These are phyloP conservation scores for Ambrosiella xylebori DNA, from an alignment of 2,329 filamentous ascomycete species.

Conservation along the genomic window DNA sequence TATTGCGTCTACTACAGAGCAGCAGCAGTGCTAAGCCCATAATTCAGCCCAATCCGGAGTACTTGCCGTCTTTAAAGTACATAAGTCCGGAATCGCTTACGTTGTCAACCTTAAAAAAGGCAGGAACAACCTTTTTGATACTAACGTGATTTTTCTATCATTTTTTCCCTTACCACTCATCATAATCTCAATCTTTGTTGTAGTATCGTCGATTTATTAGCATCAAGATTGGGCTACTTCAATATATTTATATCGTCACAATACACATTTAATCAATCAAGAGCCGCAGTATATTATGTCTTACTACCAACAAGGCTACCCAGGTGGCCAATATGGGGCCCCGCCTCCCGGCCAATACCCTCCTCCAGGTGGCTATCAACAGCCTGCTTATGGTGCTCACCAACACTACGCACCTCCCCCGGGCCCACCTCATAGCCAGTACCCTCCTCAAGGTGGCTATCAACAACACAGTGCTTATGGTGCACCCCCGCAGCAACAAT, in stretches of 20 bases:
- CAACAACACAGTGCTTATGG: conserved; percentile 1
- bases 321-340: conserved; percentile 16
- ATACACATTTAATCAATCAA: not conserved
- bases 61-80: too few relatives aligned
- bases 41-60: too few relatives aligned
- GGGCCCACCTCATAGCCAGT: conserved; percentile 11
- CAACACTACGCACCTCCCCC: conserved; percentile 13
- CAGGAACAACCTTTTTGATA: too few relatives aligned
- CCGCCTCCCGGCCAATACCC: conserved; percentile 18
- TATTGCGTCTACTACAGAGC: too few relatives aligned
- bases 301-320: conserved; percentile 16
- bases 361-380: conserved; percentile 20
- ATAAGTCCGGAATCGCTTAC: too few relatives aligned
- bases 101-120: too few relatives aligned
- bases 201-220: too few relatives aligned
- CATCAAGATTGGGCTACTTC: too few relatives aligned
- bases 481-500: conserved; percentile 12
- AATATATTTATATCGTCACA: not conserved
- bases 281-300: conserved; percentile 1
- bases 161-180: too few relatives aligned
- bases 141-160: too few relatives aligned
- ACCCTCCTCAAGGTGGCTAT: conserved; percentile 6
- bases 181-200: too few relatives aligned
- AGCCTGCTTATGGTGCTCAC: conserved; percentile 20
- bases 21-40: too few relatives aligned